Evolutionary conservation across 169 alveolate species (phyloP).

Genomic region (Cryptosporidium meleagridis): DNA sequence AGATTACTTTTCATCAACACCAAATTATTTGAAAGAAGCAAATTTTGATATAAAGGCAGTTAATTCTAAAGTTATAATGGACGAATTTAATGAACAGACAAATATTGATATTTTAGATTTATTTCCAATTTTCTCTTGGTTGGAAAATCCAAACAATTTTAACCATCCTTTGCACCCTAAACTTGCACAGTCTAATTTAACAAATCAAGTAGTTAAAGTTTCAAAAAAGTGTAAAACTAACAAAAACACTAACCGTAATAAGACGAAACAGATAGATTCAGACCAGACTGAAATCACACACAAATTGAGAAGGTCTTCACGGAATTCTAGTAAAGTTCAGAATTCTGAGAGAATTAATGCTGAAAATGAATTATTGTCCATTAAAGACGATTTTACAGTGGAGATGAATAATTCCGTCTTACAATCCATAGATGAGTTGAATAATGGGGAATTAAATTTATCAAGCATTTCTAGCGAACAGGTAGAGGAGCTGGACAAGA

Average conservation of each 20-base stretch:
- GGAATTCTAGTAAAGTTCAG: slow-evolving; percentile 1
- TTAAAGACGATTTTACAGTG: background rate
- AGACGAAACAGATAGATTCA: background rate
- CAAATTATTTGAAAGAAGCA: background rate
- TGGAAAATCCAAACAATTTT: slow-evolving; percentile 13
- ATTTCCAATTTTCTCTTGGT: slow-evolving; percentile 59
- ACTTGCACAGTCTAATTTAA: background rate
- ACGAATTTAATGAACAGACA: background rate
- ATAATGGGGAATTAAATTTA: background rate
- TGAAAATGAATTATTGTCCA: background rate
- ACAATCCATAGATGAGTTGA: background rate
- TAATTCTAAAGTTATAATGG: background rate
- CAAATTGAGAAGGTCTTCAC: slow-evolving; percentile 36
- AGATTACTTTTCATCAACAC: background rate
- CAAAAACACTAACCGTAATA: slow-evolving; percentile 1
- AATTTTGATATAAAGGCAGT: background rate
- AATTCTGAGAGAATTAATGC: background rate
- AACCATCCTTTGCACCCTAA: slow-evolving; percentile 8
- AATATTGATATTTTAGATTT: slow-evolving; percentile 54
- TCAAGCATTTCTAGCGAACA: background rate
- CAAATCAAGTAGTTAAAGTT: background rate
- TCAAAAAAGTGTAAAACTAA: background rate
- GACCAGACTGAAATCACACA: background rate
- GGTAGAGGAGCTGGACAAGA: background rate
- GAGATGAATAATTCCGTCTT: background rate